Base-by-base conservation (phyloP, 2,329 filamentous ascomycete species). In the Cercospora janseana region DNA sequence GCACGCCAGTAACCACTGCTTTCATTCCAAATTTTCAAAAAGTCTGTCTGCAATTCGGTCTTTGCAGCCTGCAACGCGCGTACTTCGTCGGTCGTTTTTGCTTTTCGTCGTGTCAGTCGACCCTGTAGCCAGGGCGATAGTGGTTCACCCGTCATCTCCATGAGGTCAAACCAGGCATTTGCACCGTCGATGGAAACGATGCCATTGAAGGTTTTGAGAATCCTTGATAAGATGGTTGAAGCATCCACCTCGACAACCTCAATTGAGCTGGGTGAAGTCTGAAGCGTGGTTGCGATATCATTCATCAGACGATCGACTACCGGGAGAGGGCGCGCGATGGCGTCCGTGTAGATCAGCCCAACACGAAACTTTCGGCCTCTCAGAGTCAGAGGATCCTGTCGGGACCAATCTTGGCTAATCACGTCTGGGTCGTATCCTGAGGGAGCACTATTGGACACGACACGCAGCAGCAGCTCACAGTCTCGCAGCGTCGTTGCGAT, bases 131-230 rank as follows among this genome's bases (percentile, higher is more conserved):
- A 85, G 1, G 78, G 79, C 9, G 77, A 82, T 1, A 83, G 66
- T 0, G 79, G 78, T 56, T 85, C 82, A 4, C 69, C 70, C 3
- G 73, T 80, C 8, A 70, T 64, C 45, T 80, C 78, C 18, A 85
- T 68, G 4, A 80, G 68, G 60, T 82, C 75, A 46, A 82, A 75
- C 71, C 82, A 80, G 37, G 63, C 61, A 7, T 75, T 74, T 1
- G 70, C 75, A 9, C 81, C 82, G 59, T 85, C 80, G 8, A 81
- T 69, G 18, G 75, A 75, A 66, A 85, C 79, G 44, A 86, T 68
- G 12, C 74, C 74, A 51, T 81, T 81, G 28, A 79, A 77, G 6
- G 82, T 70, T 2, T 72, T 75, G 51, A 83, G 78, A 45, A 76
- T 78, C 59, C 79, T 75, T 3, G 74, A 73, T 46, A 85, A 75